A percentile compares a stretch with the other conserved stretches of the same genome.
Conservation (phyloP, 1,284 basidiomycete species). For the Farysia itapuensis region DNA sequence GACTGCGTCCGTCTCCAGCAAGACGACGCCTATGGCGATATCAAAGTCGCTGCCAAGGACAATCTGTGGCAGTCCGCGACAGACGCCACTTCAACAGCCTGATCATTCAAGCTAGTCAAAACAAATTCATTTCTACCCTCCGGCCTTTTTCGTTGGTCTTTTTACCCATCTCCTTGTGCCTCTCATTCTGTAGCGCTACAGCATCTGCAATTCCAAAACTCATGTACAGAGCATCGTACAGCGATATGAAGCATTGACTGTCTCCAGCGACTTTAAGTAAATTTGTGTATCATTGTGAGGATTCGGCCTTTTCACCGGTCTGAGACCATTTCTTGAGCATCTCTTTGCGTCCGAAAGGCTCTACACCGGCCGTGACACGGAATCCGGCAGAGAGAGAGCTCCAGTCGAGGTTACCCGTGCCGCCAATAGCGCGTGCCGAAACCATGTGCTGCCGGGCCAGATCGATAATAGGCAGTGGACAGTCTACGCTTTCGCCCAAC, state of each 20-base stretch:
- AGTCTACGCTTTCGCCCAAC: slow-evolving; percentile 67
- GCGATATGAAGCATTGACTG: too few relatives aligned
- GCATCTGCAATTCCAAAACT: too few relatives aligned
- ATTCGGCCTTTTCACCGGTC: slow-evolving; percentile 2
- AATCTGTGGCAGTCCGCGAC: slow-evolving; percentile 65
- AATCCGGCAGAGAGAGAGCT: slow-evolving; percentile 71
- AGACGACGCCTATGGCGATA: slow-evolving; percentile 73
- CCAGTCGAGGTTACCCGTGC: slow-evolving; percentile 69
- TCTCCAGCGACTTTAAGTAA: too few relatives aligned
- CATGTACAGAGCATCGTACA: too few relatives aligned
- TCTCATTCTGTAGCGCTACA: too few relatives aligned
- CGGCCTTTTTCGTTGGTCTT: too few relatives aligned
- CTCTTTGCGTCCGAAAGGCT: slow-evolving; percentile 64
- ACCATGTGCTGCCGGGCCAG: slow-evolving; percentile 37
- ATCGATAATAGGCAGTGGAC: slow-evolving; percentile 71
- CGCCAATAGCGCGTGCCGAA: slow-evolving; percentile 67
- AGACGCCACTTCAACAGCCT: not conserved
- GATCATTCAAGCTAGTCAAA: too few relatives aligned
- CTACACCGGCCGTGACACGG: slow-evolving; percentile 70
- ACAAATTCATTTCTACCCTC: too few relatives aligned
- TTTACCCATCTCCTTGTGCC: too few relatives aligned
- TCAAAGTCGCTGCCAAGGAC: slow-evolving; percentile 78
- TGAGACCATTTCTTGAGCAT: slow-evolving; percentile 38
- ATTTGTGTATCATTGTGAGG: too few relatives aligned
- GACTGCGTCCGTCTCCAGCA: slow-evolving; percentile 84